phyloP scores from a whole-genome alignment of 1,284 basidiomycete species.

The Cryptococcus hybrid region DNA sequence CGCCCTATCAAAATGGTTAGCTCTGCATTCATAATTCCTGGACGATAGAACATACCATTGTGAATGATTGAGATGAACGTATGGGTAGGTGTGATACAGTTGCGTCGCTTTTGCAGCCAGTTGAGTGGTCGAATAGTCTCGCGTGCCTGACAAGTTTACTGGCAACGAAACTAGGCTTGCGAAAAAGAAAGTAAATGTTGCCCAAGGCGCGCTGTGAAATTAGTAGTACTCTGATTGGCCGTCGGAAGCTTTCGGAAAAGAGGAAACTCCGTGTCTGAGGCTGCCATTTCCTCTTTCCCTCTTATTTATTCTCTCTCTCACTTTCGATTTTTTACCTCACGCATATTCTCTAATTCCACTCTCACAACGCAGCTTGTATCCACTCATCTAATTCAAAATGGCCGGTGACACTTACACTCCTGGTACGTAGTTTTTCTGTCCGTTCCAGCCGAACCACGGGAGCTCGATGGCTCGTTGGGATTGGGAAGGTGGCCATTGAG shows the following conservation, averaged over 20 bases:
- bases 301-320: background rate
- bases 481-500: no score
- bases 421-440: conserved; percentile 7
- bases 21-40: background rate
- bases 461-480: background rate
- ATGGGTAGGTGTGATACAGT: background rate
- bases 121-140: background rate
- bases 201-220: conserved; percentile 3
- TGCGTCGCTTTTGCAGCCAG: background rate
- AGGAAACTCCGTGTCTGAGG: conserved; percentile 1
- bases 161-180: no score
- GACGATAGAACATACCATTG: conserved; percentile 6
- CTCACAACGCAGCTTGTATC: background rate
- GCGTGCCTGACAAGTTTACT: background rate
- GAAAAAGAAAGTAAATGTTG: no score
- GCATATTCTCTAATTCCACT: background rate
- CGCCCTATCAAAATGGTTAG: conserved; percentile 20
- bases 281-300: conserved; percentile 2
- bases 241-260: conserved; percentile 14
- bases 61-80: background rate
- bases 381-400: conserved; percentile 14
- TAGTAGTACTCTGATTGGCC: conserved; percentile 8
- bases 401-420: conserved; percentile 20
- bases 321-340: conserved; percentile 4
- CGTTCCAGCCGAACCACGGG: background rate